phyloP scores from a whole-genome alignment of 1,284 basidiomycete genomes.

The Tilletia horrida region DNA sequence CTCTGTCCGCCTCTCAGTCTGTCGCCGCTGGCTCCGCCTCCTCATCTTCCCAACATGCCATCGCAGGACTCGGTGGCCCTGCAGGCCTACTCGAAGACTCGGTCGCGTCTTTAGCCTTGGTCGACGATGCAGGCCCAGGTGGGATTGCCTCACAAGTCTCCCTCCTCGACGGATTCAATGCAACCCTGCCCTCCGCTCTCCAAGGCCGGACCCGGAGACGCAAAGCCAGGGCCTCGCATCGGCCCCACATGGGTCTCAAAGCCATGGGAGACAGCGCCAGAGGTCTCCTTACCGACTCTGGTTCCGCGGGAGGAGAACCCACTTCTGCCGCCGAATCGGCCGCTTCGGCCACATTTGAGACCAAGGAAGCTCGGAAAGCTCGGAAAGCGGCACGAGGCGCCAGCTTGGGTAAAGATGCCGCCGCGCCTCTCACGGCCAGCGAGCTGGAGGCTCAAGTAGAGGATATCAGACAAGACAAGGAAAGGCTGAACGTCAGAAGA shows the following conservation, averaged over 20 bases:
- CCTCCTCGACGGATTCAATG: conserved; percentile 52
- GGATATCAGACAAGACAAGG: conserved; percentile 47
- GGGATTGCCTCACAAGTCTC: conserved; percentile 37
- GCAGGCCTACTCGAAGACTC: conserved; percentile 12
- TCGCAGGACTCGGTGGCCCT: conserved; percentile 21
- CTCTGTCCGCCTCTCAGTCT: conserved; percentile 30
- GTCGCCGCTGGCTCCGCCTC: conserved; percentile 21
- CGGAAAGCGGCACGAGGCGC: conserved; percentile 25
- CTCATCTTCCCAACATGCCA: conserved; percentile 17
- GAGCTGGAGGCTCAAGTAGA: conserved; percentile 48
- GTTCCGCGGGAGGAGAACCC: conserved; percentile 29
- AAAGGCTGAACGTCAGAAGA: conserved; percentile 35
- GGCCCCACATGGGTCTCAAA: conserved; percentile 42
- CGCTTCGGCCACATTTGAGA: conserved; percentile 12
- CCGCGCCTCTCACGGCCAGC: conserved; percentile 25
- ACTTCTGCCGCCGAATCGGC: conserved; percentile 15
- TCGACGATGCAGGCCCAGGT: conserved; percentile 16
- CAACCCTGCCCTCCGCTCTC: conserved; percentile 46
- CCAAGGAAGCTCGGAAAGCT: conserved; percentile 30
- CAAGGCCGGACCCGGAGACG: conserved; percentile 38
- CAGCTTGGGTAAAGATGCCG: conserved; percentile 22
- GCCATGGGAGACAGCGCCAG: conserved; percentile 45
- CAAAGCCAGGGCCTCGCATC: conserved; percentile 37
- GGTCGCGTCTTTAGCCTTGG: conserved; percentile 2
- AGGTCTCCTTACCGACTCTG: conserved; percentile 40